These are phyloP conservation scores for Funneliformis caledonium DNA, from an alignment of 371 early-diverging fungal genomes.

Conservation along the genomic window DNA sequence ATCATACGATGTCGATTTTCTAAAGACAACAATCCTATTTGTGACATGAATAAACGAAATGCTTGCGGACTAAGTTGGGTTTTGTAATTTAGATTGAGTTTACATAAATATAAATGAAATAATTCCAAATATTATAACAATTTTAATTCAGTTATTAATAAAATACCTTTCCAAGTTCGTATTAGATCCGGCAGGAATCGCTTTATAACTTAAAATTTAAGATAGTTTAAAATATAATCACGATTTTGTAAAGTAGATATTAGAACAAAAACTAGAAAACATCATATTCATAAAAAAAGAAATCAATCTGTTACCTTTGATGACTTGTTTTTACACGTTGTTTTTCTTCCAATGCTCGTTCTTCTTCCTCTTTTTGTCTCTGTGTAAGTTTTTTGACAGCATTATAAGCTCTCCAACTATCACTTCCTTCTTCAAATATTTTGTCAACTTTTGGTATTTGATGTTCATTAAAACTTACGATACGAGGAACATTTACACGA, in stretches of 20 bases:
- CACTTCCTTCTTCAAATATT: constrained; percentile 47
- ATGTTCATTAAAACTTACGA: constrained; percentile 44
- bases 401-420: constrained; percentile 50
- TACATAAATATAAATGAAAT: neutral
- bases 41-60: constrained; percentile 68
- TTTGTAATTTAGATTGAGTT: neutral
- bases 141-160: neutral
- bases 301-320: constrained; percentile 23
- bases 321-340: neutral
- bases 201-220: constrained; percentile 29
- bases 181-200: constrained; percentile 32
- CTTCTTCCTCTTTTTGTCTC: constrained; percentile 45
- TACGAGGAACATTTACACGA: neutral
- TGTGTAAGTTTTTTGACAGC: constrained; percentile 46
- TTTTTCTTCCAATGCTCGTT: constrained; percentile 9
- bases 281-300: neutral
- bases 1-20: constrained; percentile 62
- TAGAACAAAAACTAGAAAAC: neutral
- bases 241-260: neutral
- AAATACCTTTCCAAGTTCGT: constrained; percentile 45
- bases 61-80: constrained; percentile 49
- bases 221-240: neutral
- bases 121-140: neutral
- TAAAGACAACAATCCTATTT: constrained; percentile 65
- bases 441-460: constrained; percentile 52